A percentile compares a stretch with the other conserved stretches of the same genome.
Conservation (phyloP, 208 protist genomes). For the Crithidia thermophila region DNA sequence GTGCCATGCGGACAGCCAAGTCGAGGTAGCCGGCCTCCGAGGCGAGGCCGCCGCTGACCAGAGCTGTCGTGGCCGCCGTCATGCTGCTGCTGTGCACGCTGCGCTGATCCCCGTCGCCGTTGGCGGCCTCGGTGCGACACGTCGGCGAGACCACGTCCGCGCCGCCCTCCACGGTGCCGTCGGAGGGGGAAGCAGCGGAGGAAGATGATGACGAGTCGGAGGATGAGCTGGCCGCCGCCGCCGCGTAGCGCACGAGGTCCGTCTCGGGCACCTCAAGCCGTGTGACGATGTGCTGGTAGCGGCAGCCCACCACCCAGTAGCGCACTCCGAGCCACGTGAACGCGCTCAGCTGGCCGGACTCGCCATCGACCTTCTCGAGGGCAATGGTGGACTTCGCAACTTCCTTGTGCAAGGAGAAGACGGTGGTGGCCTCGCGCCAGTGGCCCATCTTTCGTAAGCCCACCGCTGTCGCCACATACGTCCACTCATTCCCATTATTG, state of each 20-base stretch:
- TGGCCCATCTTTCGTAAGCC: conserved; percentile 78
- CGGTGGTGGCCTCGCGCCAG: conserved; percentile 52
- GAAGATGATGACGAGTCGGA: conserved; percentile 1
- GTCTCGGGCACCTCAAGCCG: conserved; percentile 67
- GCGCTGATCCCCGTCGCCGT: neutral
- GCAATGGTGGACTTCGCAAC: conserved; percentile 36
- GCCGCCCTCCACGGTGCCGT: too few relatives aligned
- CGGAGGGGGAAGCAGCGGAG: neutral
- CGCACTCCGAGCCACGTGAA: conserved; percentile 41
- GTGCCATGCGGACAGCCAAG: conserved; percentile 50
- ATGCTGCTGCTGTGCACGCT: conserved; percentile 19
- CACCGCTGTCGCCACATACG: conserved; percentile 35
- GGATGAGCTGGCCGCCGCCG: neutral
- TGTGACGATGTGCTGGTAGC: conserved; percentile 60
- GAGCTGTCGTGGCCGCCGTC: neutral
- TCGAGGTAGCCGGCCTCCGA: conserved; percentile 23
- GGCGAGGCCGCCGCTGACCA: neutral
- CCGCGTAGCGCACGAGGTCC: conserved; percentile 53
- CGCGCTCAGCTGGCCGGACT: conserved; percentile 63
- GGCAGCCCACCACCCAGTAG: conserved; percentile 78
- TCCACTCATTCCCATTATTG: conserved; percentile 17
- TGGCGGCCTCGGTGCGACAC: too few relatives aligned
- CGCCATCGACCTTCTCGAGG: conserved; percentile 75
- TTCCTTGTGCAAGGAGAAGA: conserved; percentile 39
- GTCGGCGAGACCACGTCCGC: too few relatives aligned